Base-by-base conservation (phyloP, 73 alveolate genomes). In the Blepharisma japonicum region DNA sequence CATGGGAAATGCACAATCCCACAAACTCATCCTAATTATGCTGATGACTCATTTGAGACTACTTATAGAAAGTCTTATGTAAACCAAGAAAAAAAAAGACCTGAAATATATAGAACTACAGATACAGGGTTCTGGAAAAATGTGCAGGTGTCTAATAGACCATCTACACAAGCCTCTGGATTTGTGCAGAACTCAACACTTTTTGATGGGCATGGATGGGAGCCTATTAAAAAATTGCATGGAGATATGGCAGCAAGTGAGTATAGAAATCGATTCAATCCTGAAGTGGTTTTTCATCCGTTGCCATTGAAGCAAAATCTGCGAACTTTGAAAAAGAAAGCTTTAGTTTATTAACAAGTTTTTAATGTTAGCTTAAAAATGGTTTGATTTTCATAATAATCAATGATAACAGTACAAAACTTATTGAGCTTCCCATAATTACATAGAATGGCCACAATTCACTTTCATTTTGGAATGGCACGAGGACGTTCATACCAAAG, bases 121-220 rank as follows among this genome's bases (percentile, higher is more conserved):
- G 23, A 53, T 53, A 53, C 18, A 53, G 68, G 23, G 68, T 14
- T n/a, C 18, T 53, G 23, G 4, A 53, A 53, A 53, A 14, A 53
- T 2, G 23, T 53, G 4, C 68, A 14, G 23, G 68, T 53, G 18
- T n/a, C 18, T n/a, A n/a, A 53, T n/a, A 53, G 32, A n/a, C 56
- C 56, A 18, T 18, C 11, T 14, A 70, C 80, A 7, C 11, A 11
- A n/a, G 80, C 80, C 27, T 70, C 80, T 39, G 80, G 80, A n/a
- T 70, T 70, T 70, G 80, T 47, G 14, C 56, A 39, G 68, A 70
- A 70, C 66, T 45, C 74, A 61, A 66, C 79, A 0, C 48, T 78
- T 38, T 78, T 78, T 66, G 91, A 83, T 68, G 91, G 91, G 14
- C 71, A 32, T 6, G 68, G 74, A 0, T 83, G 86, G 87, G 82